These are phyloP conservation scores for Ormosia semicastrata DNA, from an alignment of 306 rosid species.

Conservation along the genomic window DNA sequence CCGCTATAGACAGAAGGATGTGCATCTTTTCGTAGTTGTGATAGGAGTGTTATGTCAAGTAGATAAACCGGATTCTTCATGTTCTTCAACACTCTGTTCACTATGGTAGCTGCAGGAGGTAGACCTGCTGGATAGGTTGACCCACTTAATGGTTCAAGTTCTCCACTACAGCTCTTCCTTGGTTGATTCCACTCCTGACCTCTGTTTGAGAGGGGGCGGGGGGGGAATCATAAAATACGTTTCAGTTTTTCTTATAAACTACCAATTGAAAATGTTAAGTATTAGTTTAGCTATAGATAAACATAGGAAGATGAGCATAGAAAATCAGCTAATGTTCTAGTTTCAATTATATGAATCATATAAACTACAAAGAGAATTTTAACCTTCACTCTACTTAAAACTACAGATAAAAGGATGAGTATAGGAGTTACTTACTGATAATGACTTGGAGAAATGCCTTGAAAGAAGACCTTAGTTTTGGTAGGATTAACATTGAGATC, in stretches of 20 bases:
- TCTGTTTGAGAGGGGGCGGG: slow-evolving; percentile 32
- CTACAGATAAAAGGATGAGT: neutral
- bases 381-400: neutral
- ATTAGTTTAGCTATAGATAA: neutral
- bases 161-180: slow-evolving; percentile 66
- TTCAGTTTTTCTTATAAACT: neutral
- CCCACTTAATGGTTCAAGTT: slow-evolving; percentile 65
- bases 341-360: neutral
- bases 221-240: neutral
- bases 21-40: slow-evolving; percentile 84
- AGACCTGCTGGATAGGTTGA: slow-evolving; percentile 69
- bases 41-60: slow-evolving; percentile 85
- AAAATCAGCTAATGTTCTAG: neutral
- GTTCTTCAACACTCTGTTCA: slow-evolving; percentile 61
- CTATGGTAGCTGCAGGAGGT: slow-evolving; percentile 67
- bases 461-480: slow-evolving; percentile 74
- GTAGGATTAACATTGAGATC: slow-evolving; percentile 59
- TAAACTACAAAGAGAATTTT: neutral
- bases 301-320: neutral
- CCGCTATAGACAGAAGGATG: slow-evolving; percentile 73
- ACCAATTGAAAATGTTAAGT: neutral
- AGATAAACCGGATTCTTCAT: slow-evolving; percentile 61
- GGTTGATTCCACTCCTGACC: slow-evolving; percentile 92
- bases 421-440: slow-evolving; percentile 54
- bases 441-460: slow-evolving; percentile 90